Evolutionary conservation across 441 rosid species (phyloP), one percentile per base, ranked within the genome.

Genomic region (Gossypium davidsonii): DNA sequence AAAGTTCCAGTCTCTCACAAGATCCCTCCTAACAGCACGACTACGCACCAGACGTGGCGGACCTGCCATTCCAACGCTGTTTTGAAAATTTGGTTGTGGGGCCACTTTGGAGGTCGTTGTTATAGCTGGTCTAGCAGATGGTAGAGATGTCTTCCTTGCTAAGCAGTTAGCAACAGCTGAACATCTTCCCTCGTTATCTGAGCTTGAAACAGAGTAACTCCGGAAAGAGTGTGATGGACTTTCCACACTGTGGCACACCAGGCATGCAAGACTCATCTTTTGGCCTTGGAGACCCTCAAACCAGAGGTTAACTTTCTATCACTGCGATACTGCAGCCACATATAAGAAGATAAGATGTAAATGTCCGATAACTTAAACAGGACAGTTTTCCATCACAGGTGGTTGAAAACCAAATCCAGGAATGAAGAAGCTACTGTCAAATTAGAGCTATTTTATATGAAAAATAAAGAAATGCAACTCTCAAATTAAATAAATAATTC

Each of bases 1-100:
- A 14, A 94, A 94, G 80, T 94, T 89, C 98, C 98, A 94, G 84
- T 94, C 96, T 82, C 95, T 87, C 63, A 87, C 97, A 46, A 94
- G 66, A 83, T 94, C 97, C 83, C 98, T 88, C 75, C 92, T 86
- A 55, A 94, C 91, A 0, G 98, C 98, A 49, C 79, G 85, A 81
- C 98, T 94, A 7, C 97, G 85, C 48, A 94, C 96, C 55, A 94
- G 82, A 46, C 96, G 79, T 28, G 98, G 98, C 0, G 96, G 78
- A 37, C 89, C 91, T 0, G 83, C 69, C 77, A 85, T 75, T 71
- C 79, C 86, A 18, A 74, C 76, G 70, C 61, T 67, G 52, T 74
- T 73, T 14, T 82, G 88, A 69, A 81, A 76, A 58, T 75, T 72
- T 26, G 97, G 97, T 18, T 90, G 94, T n/a, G 98, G 98, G 58